Percentiles rank a stretch among this genome's conserved stretches.
Conservation (phyloP, 2,329 filamentous ascomycete genomes). For the Torrubiella hemipterigena region DNA sequence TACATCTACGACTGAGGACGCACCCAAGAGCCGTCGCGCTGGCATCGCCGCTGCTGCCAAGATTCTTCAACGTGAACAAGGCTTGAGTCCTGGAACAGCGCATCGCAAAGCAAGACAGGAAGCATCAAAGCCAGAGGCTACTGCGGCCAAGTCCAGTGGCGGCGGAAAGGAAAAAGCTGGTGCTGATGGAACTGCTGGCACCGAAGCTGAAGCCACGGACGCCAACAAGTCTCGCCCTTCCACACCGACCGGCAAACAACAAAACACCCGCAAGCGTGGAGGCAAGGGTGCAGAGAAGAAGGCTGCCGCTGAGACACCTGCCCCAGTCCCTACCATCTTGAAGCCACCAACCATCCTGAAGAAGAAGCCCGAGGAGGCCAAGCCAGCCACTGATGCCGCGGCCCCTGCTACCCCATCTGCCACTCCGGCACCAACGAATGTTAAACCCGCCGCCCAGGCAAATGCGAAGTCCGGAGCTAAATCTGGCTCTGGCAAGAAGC, state of each 20-base stretch:
- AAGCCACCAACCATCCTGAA: conserved; percentile 27
- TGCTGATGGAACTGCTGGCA: neutral
- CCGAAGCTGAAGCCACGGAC: neutral
- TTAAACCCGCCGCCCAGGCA: conserved; percentile 18
- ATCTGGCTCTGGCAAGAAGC: conserved; percentile 19
- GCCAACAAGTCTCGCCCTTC: neutral
- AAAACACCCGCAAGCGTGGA: neutral
- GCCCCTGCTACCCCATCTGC: conserved; percentile 2
- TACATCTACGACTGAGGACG: conserved; percentile 17
- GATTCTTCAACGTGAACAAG: conserved; percentile 54
- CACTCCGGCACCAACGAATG: conserved; percentile 6
- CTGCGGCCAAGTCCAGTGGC: conserved; percentile 20
- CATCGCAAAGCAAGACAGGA: conserved; percentile 49
- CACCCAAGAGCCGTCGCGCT: conserved; percentile 43
- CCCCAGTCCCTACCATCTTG: conserved; percentile 12
- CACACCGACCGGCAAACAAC: neutral
- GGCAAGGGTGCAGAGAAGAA: conserved; percentile 2
- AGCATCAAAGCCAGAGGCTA: conserved; percentile 42
- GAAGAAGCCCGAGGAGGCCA: conserved; percentile 23
- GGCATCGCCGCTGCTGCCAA: conserved; percentile 53
- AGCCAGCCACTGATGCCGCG: conserved; percentile 10
- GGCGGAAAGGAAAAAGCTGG: conserved; percentile 20
- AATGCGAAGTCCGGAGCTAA: conserved; percentile 24
- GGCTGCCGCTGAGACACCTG: conserved; percentile 13
- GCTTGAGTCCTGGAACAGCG: conserved; percentile 50